Conservation (phyloP, 208 protist genomes). For the Naegleria gruberi region DNA sequence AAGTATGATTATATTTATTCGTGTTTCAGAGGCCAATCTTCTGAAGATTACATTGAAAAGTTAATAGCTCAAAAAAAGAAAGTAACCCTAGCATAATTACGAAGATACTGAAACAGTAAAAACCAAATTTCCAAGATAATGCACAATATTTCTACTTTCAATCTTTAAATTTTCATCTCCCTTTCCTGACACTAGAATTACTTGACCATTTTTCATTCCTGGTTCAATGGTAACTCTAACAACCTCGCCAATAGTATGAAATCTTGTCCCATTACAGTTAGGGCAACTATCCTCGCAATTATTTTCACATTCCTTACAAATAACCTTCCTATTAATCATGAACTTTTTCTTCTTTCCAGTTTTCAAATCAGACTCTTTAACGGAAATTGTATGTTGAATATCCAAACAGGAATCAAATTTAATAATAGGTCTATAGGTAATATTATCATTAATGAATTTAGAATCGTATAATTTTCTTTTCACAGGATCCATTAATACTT, state of each 20-base stretch:
- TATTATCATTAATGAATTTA: neutral
- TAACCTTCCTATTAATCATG: neutral
- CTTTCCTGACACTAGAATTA: neutral
- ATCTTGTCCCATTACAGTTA: neutral
- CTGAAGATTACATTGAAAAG: neutral
- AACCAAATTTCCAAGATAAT: neutral
- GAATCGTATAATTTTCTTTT: slow-evolving; percentile 76
- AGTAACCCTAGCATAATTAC: neutral
- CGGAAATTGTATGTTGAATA: neutral
- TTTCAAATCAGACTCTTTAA: neutral
- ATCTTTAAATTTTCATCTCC: neutral
- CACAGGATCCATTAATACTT: slow-evolving; percentile 62
- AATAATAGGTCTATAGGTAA: neutral
- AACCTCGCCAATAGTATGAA: neutral
- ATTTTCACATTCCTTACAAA: neutral
- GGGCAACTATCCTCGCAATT: neutral
- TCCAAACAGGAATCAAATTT: neutral
- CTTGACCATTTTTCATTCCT: neutral
- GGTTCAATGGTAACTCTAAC: neutral
- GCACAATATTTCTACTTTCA: neutral
- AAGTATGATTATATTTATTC: neutral
- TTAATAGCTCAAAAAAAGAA: neutral
- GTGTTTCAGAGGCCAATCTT: neutral
- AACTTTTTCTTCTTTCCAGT: neutral
- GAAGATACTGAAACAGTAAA: neutral